Percentiles rank a stretch among this genome's conserved stretches.
phyloP scores from a whole-genome alignment of 768 basidiomycete species.

The Coprinellus aureogranulatus region DNA sequence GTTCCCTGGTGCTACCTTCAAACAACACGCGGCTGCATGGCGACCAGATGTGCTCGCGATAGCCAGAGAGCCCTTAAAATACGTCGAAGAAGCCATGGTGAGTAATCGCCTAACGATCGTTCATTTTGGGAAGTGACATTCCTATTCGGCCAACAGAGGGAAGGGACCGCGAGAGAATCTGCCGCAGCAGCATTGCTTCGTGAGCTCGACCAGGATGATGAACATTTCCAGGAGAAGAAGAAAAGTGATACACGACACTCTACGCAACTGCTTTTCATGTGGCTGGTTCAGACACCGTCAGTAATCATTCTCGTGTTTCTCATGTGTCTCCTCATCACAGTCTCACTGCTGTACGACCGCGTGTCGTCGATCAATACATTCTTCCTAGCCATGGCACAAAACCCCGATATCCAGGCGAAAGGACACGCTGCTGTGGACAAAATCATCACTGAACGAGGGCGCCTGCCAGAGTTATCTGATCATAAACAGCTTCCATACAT shows the following conservation, averaged over 20 bases:
- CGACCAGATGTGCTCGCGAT: constrained; percentile 17
- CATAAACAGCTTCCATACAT: neutral
- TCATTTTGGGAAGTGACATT: neutral
- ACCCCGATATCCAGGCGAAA: neutral
- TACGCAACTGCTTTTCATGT: neutral
- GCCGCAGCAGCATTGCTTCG: neutral
- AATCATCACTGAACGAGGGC: neutral
- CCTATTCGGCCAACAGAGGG: neutral
- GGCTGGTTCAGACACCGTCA: neutral
- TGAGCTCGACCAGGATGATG: neutral
- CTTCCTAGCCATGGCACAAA: neutral
- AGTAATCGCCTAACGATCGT: neutral
- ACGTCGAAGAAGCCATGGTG: constrained; percentile 5
- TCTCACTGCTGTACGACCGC: neutral
- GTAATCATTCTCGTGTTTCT: neutral
- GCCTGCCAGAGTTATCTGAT: neutral
- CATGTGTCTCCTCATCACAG: neutral
- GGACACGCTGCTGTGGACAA: neutral
- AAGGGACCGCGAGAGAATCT: neutral
- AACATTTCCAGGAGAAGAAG: neutral
- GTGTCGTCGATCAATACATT: neutral
- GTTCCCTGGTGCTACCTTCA: constrained; percentile 22
- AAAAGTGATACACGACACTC: neutral
- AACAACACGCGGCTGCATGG: constrained; percentile 7
- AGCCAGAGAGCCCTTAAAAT: neutral